Percentiles rank a stretch among this genome's conserved stretches.
These are phyloP conservation scores for Rutstroemia sp. DNA, from an alignment of 2,329 filamentous ascomycete genomes.

Conservation along the genomic window DNA sequence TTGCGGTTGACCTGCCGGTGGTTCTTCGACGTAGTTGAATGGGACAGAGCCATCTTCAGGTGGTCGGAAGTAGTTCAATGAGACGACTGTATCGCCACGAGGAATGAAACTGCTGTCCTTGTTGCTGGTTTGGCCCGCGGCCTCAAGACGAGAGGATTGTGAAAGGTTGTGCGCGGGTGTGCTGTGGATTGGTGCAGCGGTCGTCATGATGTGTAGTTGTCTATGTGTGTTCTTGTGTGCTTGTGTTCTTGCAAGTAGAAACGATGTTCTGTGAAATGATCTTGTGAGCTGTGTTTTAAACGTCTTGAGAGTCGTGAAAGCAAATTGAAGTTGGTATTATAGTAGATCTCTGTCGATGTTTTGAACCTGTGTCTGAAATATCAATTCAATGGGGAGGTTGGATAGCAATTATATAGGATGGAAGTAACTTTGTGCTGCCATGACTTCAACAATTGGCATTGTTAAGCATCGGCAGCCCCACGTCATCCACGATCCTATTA, in stretches of 20 bases:
- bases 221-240: background rate
- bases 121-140: conserved; percentile 10
- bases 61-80: conserved; percentile 46
- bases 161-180: conserved; percentile 36
- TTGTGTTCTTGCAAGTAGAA: background rate
- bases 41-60: conserved; percentile 47
- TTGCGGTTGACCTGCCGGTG: conserved; percentile 23
- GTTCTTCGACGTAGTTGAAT: conserved; percentile 46
- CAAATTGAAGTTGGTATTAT: background rate
- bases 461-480: background rate
- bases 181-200: conserved; percentile 31
- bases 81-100: conserved; percentile 42
- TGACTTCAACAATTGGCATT: background rate
- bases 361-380: background rate
- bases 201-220: conserved; percentile 30
- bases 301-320: background rate
- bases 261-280: background rate
- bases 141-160: conserved; percentile 22
- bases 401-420: background rate
- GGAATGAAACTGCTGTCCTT: conserved; percentile 30
- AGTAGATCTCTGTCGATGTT: background rate
- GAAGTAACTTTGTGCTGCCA: no score
- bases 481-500: conserved; percentile 6
- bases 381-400: background rate
- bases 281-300: background rate